Percentiles rank a stretch among this genome's conserved stretches.
Evolutionary conservation across 2,329 filamentous ascomycete genomes (phyloP).

Genomic region (Colletotrichum noveboracense): DNA sequence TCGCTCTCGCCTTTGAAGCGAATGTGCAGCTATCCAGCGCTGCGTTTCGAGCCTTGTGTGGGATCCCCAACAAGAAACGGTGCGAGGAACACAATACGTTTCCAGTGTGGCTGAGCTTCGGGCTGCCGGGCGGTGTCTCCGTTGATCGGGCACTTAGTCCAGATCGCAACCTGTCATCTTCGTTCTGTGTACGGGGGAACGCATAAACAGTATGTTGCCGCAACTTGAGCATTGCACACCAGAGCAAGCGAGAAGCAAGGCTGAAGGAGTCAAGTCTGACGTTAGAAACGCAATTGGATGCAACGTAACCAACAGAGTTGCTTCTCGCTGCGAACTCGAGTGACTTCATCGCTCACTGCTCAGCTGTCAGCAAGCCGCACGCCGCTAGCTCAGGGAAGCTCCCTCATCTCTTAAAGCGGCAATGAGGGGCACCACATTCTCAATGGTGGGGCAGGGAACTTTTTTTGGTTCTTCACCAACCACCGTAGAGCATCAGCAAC

Average conservation of each 20-base stretch:
- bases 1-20: not conserved
- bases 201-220: not conserved
- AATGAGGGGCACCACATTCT: constrained; percentile 65
- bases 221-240: not conserved
- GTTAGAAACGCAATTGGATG: not conserved
- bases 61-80: not conserved
- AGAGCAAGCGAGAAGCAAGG: not conserved
- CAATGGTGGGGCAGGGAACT: constrained; percentile 57
- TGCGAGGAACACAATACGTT: constrained; percentile 3
- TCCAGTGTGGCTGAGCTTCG: constrained; percentile 20
- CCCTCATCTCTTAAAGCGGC: constrained; percentile 61
- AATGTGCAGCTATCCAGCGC: not conserved
- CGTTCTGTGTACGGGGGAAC: not conserved
- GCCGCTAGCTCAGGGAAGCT: constrained; percentile 12
- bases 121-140: constrained; percentile 16
- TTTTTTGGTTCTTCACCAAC: constrained; percentile 24
- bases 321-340: not conserved
- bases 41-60: not conserved
- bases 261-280: not conserved
- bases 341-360: constrained; percentile 14
- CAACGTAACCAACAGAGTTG: not conserved
- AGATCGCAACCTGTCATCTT: constrained; percentile 7
- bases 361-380: constrained; percentile 7
- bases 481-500: constrained; percentile 4
- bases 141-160: constrained; percentile 7